Percentiles rank a stretch among this genome's conserved stretches.
phyloP scores from a whole-genome alignment of 495 filamentous ascomycete species.

The Penicillium mononematosum region DNA sequence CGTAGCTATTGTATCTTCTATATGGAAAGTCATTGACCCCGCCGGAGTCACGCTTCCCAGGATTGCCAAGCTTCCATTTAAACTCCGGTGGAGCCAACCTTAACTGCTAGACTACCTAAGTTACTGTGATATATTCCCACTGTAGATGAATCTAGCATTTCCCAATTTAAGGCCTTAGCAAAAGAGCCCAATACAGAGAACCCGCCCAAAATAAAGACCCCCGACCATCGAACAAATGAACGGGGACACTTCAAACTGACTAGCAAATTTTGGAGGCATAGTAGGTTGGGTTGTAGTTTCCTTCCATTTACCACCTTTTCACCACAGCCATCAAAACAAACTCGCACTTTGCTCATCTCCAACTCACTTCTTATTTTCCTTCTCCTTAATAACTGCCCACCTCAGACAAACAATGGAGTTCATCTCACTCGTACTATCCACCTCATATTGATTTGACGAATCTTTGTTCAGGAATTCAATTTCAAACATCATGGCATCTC shows the following conservation, averaged over 20 bases:
- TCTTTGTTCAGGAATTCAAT: too few relatives aligned
- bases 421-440: too few relatives aligned
- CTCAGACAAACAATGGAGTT: too few relatives aligned
- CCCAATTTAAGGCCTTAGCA: not conserved
- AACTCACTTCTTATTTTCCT: too few relatives aligned
- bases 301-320: too few relatives aligned
- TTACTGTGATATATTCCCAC: too few relatives aligned
- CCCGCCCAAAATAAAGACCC: not conserved
- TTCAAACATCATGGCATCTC: too few relatives aligned
- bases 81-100: not conserved
- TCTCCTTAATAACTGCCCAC: too few relatives aligned
- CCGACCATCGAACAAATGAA: not conserved
- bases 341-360: too few relatives aligned
- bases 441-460: too few relatives aligned
- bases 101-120: not conserved
- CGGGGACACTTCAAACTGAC: not conserved
- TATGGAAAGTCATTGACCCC: not conserved
- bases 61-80: conserved; percentile 4
- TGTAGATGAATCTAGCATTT: not conserved
- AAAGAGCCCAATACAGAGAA: not conserved
- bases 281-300: too few relatives aligned
- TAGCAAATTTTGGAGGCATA: not conserved
- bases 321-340: too few relatives aligned
- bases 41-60: not conserved
- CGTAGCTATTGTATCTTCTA: not conserved